Evolutionary conservation across 2,329 filamentous ascomycete genomes (phyloP), one percentile per base, ranked within the genome.

Genomic region (Seiridium unicorne): DNA sequence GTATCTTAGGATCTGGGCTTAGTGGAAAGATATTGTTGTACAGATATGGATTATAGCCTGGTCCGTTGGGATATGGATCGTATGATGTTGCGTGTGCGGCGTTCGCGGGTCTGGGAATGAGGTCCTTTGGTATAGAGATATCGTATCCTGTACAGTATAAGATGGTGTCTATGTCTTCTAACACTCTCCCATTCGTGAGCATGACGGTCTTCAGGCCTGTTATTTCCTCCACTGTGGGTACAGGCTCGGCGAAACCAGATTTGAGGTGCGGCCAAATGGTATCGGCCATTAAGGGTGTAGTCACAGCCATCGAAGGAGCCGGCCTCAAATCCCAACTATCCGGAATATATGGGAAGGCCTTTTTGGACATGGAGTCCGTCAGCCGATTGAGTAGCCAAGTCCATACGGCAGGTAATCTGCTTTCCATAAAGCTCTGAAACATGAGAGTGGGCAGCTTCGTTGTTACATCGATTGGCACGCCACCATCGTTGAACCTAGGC

Each of bases 91-190:
- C 34, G 13, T 36, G 10, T 26, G 49, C 18, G 9, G 4, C 5
- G 13, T 40, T 10, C 10, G 11, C 13, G n/a, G 57, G 32, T 11
- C 38, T 55, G 6, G 56, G 56, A 7, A 58, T 42, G n/a, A 58
- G 56, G 18, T 42, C 40, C 7, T 53, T 44, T n/a, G 62, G 62
- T 10, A 72, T 65, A 56, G 71, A 68, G 46, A 68, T 66, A n/a
- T 64, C 59, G 47, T 74, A 75, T 1, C 73, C 73, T 0, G 71
- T 68, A 60, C 71, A 73, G 59, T 69, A 64, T 48, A 75, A 64
- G 53, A 75, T 70, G 58, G 68, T 68, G 53, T 75, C 73, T 3
- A 74, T 64, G 26, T 73, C 70, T 7, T 72, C 66, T 34, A 75
- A 47, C 4, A 68, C 63, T n/a, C 59, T 66, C 5, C 69, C 73